Percentiles rank a stretch among this genome's conserved stretches.
These are phyloP conservation scores for Penicillium vulpinum DNA, from an alignment of 2,329 filamentous ascomycete genomes.

Conservation along the genomic window DNA sequence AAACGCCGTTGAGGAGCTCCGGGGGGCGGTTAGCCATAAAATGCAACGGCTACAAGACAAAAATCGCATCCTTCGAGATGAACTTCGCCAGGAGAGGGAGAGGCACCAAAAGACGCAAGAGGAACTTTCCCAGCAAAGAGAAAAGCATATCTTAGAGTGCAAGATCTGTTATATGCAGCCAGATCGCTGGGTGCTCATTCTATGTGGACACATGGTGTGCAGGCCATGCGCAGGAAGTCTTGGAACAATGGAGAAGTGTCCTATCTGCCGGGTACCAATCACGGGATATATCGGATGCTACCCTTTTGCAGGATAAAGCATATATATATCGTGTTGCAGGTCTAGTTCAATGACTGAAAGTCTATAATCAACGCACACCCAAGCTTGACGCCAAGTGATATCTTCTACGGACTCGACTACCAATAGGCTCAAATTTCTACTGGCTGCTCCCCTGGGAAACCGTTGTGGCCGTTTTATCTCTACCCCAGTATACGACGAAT, in stretches of 20 bases:
- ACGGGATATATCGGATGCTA: constrained; percentile 6
- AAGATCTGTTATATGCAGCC: constrained; percentile 10
- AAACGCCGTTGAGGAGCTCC: not conserved
- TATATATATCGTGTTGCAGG: not conserved
- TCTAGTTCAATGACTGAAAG: not conserved
- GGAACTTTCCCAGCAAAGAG: not conserved
- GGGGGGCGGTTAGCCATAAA: not conserved
- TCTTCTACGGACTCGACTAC: too few relatives aligned
- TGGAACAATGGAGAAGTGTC: not conserved
- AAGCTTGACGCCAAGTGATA: too few relatives aligned
- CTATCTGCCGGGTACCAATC: constrained; percentile 2
- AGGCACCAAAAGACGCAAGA: not conserved
- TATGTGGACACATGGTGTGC: constrained; percentile 6
- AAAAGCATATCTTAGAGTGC: not conserved
- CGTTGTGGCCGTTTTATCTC: too few relatives aligned
- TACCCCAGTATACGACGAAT: not conserved
- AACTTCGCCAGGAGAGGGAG: not conserved
- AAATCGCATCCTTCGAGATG: not conserved
- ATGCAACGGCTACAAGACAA: not conserved
- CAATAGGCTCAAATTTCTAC: too few relatives aligned
- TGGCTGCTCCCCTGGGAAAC: too few relatives aligned
- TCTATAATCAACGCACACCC: too few relatives aligned
- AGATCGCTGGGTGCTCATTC: constrained; percentile 5
- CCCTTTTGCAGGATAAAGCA: constrained; percentile 10
- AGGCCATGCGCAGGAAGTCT: constrained; percentile 3